Conservation (phyloP, 2,329 filamentous ascomycete genomes). For the Phyllosticta citriasiana region DNA sequence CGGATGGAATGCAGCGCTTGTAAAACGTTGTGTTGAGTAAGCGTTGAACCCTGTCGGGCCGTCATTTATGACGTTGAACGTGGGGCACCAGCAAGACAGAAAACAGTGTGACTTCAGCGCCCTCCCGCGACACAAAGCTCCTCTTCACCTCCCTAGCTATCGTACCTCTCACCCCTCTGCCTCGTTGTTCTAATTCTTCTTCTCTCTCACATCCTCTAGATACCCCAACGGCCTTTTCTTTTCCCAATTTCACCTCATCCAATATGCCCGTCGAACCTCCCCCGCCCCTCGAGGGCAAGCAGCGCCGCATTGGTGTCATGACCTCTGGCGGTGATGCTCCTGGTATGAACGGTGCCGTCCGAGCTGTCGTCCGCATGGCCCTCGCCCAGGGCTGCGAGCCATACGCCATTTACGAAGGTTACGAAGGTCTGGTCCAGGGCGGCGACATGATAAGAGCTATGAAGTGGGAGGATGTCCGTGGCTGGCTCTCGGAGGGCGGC, state of each 20-base stretch:
- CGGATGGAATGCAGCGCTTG: not conserved
- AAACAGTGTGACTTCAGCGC: not conserved
- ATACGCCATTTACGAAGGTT: slow-evolving; percentile 67
- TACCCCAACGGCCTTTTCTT: not conserved
- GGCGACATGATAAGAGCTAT: slow-evolving; percentile 80
- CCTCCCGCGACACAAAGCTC: not conserved
- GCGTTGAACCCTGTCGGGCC: not conserved
- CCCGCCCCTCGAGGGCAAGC: slow-evolving; percentile 35
- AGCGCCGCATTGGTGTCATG: slow-evolving; percentile 74
- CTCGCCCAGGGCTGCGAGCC: slow-evolving; percentile 57
- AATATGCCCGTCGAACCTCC: slow-evolving; percentile 19
- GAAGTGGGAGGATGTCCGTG: slow-evolving; percentile 87
- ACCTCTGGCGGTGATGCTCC: slow-evolving; percentile 91
- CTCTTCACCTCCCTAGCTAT: not conserved
- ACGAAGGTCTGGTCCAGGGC: slow-evolving; percentile 86
- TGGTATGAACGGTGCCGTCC: slow-evolving; percentile 87
- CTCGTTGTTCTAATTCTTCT: not conserved
- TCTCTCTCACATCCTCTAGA: not conserved
- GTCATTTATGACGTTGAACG: not conserved
- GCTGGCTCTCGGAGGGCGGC: slow-evolving; percentile 86
- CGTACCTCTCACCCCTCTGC: not conserved
- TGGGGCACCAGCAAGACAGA: not conserved
- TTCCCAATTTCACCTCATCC: not conserved
- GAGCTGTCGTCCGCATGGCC: slow-evolving; percentile 83
- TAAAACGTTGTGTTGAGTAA: not conserved